Conservation (phyloP, 768 basidiomycete genomes). For the Naganishia randhawae region DNA sequence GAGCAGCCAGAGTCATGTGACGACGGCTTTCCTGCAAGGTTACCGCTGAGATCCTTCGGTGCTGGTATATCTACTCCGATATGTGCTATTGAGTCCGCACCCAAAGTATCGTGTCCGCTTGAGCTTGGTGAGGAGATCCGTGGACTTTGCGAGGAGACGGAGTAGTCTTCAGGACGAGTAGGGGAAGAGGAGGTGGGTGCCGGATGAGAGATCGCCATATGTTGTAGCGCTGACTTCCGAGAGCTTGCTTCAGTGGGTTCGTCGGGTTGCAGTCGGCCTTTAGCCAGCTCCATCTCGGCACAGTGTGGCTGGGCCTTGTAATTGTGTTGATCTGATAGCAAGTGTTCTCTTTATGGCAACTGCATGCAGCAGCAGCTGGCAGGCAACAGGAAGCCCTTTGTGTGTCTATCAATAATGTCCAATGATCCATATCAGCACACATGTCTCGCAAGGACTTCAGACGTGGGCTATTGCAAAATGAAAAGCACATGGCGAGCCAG, state of each 20-base stretch:
- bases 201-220: not conserved
- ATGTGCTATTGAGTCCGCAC: not conserved
- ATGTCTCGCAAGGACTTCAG: not conserved
- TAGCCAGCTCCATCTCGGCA: not conserved
- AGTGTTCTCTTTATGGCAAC: not conserved
- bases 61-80: not conserved
- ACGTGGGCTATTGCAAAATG: not conserved
- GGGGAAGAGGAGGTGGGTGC: not conserved
- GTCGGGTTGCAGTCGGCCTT: not conserved
- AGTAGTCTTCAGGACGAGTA: not conserved
- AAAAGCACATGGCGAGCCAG: not conserved
- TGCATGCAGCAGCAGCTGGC: not conserved
- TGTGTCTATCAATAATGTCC: not conserved
- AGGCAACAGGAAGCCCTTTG: not conserved
- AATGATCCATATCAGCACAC: not conserved
- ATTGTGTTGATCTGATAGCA: not conserved
- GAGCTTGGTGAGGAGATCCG: not conserved
- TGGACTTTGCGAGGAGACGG: not conserved
- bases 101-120: not conserved
- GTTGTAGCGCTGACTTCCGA: not conserved
- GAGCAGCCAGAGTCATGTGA: slow-evolving; percentile 11
- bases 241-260: not conserved
- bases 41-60: not conserved
- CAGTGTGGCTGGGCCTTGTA: not conserved
- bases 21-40: not conserved